Conservation (phyloP, 2,329 filamentous ascomycete genomes). For the Rhexocercosporidium sp. region DNA sequence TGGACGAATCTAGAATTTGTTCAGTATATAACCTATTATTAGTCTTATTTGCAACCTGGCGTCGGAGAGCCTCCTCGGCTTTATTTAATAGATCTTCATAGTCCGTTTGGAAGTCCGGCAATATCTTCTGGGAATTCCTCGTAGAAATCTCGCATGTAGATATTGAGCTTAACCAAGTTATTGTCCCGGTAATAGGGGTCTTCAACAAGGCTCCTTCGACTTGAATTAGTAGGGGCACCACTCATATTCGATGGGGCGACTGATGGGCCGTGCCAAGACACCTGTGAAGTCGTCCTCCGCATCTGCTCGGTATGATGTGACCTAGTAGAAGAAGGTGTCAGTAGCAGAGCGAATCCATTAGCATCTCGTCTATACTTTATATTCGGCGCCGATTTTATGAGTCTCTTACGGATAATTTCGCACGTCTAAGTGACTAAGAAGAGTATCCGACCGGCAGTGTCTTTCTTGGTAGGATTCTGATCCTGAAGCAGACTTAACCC, state of each 20-base stretch:
- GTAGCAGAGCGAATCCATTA: conserved; percentile 70
- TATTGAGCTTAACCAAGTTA: conserved; percentile 36
- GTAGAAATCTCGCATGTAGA: conserved; percentile 29
- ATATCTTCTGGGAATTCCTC: conserved; percentile 33
- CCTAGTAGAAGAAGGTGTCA: conserved; percentile 43
- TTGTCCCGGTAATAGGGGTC: conserved; percentile 29
- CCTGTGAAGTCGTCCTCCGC: conserved; percentile 20
- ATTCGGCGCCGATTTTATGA: conserved; percentile 29
- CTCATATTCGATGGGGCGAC: conserved; percentile 21
- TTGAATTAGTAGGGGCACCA: conserved; percentile 27
- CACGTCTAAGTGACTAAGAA: conserved; percentile 32
- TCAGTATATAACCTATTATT: no score
- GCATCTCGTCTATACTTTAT: conserved; percentile 54
- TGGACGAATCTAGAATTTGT: no score
- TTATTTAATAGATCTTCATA: no score
- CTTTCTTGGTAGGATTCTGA: conserved; percentile 36
- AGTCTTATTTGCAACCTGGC: no score
- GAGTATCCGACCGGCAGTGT: conserved; percentile 39
- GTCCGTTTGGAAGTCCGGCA: conserved; percentile 24
- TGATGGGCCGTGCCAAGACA: conserved; percentile 3
- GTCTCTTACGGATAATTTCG: conserved; percentile 34
- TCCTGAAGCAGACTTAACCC: conserved; percentile 31
- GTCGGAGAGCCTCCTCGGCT: no score
- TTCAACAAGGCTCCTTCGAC: conserved; percentile 35
- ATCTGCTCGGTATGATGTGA: conserved; percentile 21